phyloP scores from a whole-genome alignment of 2,329 filamentous ascomycete species.

The Talaromyces sp. region DNA sequence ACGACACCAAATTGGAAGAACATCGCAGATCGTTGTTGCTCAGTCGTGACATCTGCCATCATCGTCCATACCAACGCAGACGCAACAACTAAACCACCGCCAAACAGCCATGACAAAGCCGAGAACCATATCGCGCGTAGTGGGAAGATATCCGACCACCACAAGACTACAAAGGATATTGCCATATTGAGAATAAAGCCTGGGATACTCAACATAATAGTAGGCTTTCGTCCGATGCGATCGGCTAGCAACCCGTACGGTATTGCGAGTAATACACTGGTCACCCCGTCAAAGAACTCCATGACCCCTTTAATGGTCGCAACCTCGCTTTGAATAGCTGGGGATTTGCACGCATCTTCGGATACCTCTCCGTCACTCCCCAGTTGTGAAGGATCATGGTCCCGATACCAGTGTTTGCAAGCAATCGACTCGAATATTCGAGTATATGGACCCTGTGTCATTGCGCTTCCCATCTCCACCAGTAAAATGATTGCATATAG shows the following conservation, averaged over 20 bases:
- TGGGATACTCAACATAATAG: constrained; percentile 42
- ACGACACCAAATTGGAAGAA: constrained; percentile 42
- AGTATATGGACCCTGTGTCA: constrained; percentile 45
- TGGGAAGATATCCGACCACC: constrained; percentile 41
- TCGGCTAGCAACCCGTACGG: constrained; percentile 51
- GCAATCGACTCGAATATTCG: constrained; percentile 50
- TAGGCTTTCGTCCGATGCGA: constrained; percentile 45
- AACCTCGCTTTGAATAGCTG: constrained; percentile 47
- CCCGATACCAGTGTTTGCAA: constrained; percentile 45
- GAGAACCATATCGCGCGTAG: constrained; percentile 49
- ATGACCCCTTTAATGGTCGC: constrained; percentile 51
- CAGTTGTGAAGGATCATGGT: constrained; percentile 44
- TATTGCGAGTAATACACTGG: constrained; percentile 47
- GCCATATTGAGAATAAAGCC: constrained; percentile 38
- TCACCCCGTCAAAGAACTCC: constrained; percentile 47
- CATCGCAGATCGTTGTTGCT: constrained; percentile 42
- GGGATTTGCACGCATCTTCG: constrained; percentile 51
- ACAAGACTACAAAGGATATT: constrained; percentile 33
- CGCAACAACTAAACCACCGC: constrained; percentile 48
- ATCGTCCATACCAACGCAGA: constrained; percentile 50
- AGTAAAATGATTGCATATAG: constrained; percentile 43
- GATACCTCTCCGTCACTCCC: constrained; percentile 40
- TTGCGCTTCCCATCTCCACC: constrained; percentile 45
- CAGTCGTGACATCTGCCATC: constrained; percentile 50
- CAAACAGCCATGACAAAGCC: constrained; percentile 44